Evolutionary conservation across 371 early-diverging fungal genomes (phyloP), one percentile per base, ranked within the genome.

Genomic region (Rhizopus sp.): DNA sequence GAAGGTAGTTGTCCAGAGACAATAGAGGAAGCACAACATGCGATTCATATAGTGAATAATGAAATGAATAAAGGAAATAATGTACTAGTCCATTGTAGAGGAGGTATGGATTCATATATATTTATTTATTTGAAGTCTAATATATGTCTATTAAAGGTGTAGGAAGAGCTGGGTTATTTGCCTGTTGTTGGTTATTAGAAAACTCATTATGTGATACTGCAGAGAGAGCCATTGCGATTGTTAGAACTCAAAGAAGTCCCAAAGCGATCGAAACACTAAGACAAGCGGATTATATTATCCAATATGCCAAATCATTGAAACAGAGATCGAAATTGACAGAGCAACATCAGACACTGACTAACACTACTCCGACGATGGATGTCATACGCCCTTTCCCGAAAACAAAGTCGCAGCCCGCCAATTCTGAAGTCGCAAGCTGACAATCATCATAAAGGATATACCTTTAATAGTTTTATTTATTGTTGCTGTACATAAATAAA

Each of bases 41-140:
- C 84, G 2, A 65, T 92, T 3, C 66, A 78, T 7, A 57, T 63
- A 55, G 81, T 90, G 37, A 83, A 86, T 49, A 61, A 54, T 13
- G 72, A 70, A 15, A 74, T 85, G 41, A 50, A 63, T 30, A 57
- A 67, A 13, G 89, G 89, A 12, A 67, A 75, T 32, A 83, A 84
- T 61, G 85, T 91, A 0, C 68, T 92, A 48, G 80, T 82, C 4
- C 93, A 92, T 60, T 92, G 93, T 57, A 76, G 92, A 56, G 93
- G 91, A 59, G 92, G 91, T 87, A 73, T 56, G 60, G 17, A 37
- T 7, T 17, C 41, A 16, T 7, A 38, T 12, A 46, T n/a, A 49
- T n/a, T 16, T 50, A 13, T 23, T 23, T 23, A 23, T 23, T 23
- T 1, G 23, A 2, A 10, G 12, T 2, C 23, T n/a, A n/a, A 46